Percentiles rank a stretch among this genome's conserved stretches.
Conservation (phyloP, 2,329 filamentous ascomycete genomes). For the Penicillium sp. region DNA sequence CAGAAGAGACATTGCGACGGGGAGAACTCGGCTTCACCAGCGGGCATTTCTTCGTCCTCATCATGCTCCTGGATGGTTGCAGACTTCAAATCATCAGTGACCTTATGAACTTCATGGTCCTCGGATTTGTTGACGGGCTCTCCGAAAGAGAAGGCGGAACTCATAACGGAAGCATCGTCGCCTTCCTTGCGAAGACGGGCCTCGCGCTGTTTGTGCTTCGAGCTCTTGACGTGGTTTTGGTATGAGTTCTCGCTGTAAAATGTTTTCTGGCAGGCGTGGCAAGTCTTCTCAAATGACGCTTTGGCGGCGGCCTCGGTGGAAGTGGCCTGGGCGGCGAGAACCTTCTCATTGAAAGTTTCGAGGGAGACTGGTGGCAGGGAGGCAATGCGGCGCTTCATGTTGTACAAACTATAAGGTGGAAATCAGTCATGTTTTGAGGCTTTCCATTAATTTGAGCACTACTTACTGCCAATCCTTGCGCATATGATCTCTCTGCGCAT, state of each 20-base stretch:
- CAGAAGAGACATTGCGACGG: conserved; percentile 80
- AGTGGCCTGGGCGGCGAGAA: conserved; percentile 84
- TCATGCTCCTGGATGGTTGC: conserved; percentile 59
- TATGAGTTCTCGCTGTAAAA: conserved; percentile 98
- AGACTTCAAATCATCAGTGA: conserved; percentile 77
- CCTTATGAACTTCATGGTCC: conserved; percentile 73
- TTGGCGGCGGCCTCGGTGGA: conserved; percentile 84
- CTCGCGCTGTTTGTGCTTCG: conserved; percentile 80
- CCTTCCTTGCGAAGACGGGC: conserved; percentile 53
- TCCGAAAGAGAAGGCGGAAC: conserved; percentile 88
- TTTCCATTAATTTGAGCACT: not conserved
- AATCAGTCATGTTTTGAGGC: conserved; percentile 3
- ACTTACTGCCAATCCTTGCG: conserved; percentile 98
- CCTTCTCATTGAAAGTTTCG: conserved; percentile 93
- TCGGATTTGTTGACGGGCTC: conserved; percentile 67
- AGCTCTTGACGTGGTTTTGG: conserved; percentile 86
- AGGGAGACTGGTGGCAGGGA: conserved; percentile 88
- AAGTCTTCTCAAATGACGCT: conserved; percentile 84
- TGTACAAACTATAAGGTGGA: conserved; percentile 71
- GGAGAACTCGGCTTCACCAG: conserved; percentile 49
- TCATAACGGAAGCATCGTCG: conserved; percentile 77
- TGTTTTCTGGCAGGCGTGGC: conserved; percentile 82
- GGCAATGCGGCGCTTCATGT: conserved; percentile 91
- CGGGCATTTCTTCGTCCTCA: conserved; percentile 48
- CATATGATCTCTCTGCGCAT: conserved; percentile 94